phyloP scores from a whole-genome alignment of 2,329 filamentous ascomycete genomes.

The Periconia sp. region DNA sequence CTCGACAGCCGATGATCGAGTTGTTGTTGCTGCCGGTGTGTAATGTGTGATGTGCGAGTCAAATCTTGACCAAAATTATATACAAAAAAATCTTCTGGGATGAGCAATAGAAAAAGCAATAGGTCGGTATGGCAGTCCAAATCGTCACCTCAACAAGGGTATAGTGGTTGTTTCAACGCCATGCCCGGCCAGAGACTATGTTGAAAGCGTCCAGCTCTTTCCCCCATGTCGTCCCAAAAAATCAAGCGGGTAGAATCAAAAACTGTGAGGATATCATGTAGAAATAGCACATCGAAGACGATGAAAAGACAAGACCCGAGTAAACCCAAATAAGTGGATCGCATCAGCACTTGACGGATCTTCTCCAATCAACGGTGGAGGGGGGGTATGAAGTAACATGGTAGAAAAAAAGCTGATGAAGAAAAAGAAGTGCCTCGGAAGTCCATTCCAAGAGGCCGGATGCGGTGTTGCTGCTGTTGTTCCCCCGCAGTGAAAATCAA shows the following conservation, averaged over 20 bases:
- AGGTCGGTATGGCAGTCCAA: background rate
- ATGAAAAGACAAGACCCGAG: constrained; percentile 24
- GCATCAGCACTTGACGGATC: constrained; percentile 46
- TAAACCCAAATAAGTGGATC: constrained; percentile 31
- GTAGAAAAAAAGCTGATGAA: background rate
- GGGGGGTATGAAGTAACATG: constrained; percentile 10
- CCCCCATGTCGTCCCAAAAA: background rate
- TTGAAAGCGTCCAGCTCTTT: background rate
- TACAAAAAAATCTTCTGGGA: background rate
- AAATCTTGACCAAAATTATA: background rate
- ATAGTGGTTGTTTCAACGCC: background rate
- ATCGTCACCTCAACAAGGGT: background rate
- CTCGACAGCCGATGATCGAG: background rate
- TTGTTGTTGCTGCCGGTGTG: background rate
- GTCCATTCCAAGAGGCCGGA: constrained; percentile 18
- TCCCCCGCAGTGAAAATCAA: constrained; percentile 6
- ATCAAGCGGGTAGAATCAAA: background rate
- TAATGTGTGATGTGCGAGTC: too few species aligned
- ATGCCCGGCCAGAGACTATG: background rate
- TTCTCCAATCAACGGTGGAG: constrained; percentile 18
- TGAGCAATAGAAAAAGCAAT: background rate
- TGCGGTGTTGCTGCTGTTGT: constrained; percentile 8
- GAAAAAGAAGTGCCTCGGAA: constrained; percentile 4
- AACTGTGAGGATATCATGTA: constrained; percentile 3
- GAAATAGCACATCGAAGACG: background rate